Percentiles rank a stretch among this genome's conserved stretches.
phyloP scores from a whole-genome alignment of 164 flowering plant species.

The Brasenia schreberi region DNA sequence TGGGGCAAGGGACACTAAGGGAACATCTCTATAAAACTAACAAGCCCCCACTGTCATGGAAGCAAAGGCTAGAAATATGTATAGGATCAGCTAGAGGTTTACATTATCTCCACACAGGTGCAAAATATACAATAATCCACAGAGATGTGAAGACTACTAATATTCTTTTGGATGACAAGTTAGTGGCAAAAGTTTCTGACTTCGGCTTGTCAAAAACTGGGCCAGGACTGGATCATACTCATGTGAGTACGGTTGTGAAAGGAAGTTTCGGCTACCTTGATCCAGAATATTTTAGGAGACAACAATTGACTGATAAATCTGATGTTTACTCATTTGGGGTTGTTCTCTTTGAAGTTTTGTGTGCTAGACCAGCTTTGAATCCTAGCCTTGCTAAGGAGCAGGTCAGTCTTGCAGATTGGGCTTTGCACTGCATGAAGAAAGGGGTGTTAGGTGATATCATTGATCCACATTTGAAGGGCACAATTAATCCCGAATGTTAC shows the following conservation, averaged over 20 bases:
- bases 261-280: slow-evolving; percentile 14
- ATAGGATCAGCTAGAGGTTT: slow-evolving; percentile 15
- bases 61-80: slow-evolving; percentile 13
- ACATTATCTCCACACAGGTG: slow-evolving; percentile 16
- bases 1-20: slow-evolving; percentile 14
- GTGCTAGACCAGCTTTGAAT: slow-evolving; percentile 38
- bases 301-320: slow-evolving; percentile 12
- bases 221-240: slow-evolving; percentile 9
- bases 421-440: slow-evolving; percentile 7
- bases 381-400: slow-evolving; percentile 42
- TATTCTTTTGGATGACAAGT: slow-evolving; percentile 12
- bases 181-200: slow-evolving; percentile 13
- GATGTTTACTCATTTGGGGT: slow-evolving; percentile 15
- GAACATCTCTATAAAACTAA: slow-evolving; percentile 12
- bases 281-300: slow-evolving; percentile 13
- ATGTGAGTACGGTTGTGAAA: slow-evolving; percentile 16
- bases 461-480: slow-evolving; percentile 22
- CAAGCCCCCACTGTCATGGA: slow-evolving; percentile 11
- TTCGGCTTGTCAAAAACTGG: slow-evolving; percentile 14
- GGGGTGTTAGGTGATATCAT: slow-evolving; percentile 20
- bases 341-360: slow-evolving; percentile 28
- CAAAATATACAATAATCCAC: slow-evolving; percentile 13
- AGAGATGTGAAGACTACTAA: slow-evolving; percentile 15
- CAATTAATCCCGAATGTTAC: slow-evolving; percentile 22
- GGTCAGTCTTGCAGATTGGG: slow-evolving; percentile 47